These are phyloP conservation scores for Chrysopogon serrulatus DNA, from an alignment of 176 grass and related monocot genomes.

Conservation along the genomic window DNA sequence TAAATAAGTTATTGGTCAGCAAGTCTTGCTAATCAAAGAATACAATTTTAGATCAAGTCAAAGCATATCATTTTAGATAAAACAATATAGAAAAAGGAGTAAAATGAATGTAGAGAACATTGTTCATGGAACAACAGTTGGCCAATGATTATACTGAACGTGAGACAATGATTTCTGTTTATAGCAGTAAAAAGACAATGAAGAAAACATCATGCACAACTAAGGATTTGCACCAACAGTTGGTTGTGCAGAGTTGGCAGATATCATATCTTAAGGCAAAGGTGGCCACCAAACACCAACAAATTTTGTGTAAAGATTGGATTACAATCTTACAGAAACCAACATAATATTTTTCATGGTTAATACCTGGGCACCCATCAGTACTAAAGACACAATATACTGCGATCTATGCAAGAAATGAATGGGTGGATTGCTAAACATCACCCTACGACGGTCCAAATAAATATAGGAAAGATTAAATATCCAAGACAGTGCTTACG, in stretches of 20 bases:
- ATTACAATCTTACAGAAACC: constrained; percentile 25
- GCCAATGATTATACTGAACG: not conserved
- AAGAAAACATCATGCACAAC: constrained; percentile 7
- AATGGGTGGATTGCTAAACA: constrained; percentile 13
- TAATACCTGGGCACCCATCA: constrained; percentile 22
- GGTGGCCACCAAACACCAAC: constrained; percentile 21
- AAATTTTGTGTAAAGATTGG: constrained; percentile 19
- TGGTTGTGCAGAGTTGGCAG: not conserved
- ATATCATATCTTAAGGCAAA: constrained; percentile 24
- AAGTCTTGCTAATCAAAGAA: not conserved
- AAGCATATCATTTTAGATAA: not conserved
- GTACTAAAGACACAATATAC: not conserved
- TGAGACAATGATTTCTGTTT: not conserved
- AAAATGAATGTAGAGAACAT: not conserved
- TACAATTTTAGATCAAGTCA: not conserved
- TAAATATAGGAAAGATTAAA: constrained; percentile 13
- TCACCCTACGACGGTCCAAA: constrained; percentile 18
- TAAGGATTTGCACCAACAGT: not conserved
- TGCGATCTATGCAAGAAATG: constrained; percentile 14
- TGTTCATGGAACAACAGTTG: not conserved
- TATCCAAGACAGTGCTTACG: not conserved
- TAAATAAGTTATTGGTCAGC: not conserved
- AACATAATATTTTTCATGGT: constrained; percentile 18
- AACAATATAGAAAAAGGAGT: not conserved
- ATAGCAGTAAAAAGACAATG: not conserved